Evolutionary conservation across 169 alveolate genomes (phyloP), one percentile per base, ranked within the genome.

Genomic region (Besnoitia besnoiti): DNA sequence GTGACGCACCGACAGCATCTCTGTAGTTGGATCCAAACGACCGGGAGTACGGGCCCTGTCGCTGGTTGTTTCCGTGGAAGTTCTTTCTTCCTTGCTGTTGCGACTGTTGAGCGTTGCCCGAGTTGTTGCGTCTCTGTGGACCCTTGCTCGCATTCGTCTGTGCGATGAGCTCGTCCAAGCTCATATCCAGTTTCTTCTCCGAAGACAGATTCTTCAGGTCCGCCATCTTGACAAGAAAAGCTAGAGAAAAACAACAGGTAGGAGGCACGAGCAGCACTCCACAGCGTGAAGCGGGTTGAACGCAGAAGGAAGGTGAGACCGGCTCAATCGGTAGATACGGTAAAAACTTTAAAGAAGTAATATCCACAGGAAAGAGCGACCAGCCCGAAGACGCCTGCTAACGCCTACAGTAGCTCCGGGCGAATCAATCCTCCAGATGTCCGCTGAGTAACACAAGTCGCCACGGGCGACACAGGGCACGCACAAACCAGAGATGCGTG

Each of bases 151-250:
- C 85, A 16, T 76, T n/a, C 16, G 7, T 47, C 50, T 76, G 85
- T 19, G 85, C 85, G 16, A 76, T 76, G 40, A 76, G 33, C 30
- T 76, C 85, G 50, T 76, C 85, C 50, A 76, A 39, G 51, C 51
- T 35, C 85, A 76, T 76, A 27, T 76, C 85, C 55, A 76, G 49
- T 47, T 76, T 76, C 85, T 76, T 76, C 51, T 76, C 85, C 7
- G 85, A 76, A 27, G 27, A 35, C 27, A 16, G 7, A 37, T 19
- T 76, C 49, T 76, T 76, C 49, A 40, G 3, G 40, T 76, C 85
- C 85, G 85, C 85, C 85, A 76, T 76, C 49, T 16, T 37, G 85
- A 49, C 59, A 49, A 16, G 59, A 49, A 49, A 49, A 16, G 7
- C 59, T 7, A 16, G 59, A 49, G 59, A 49, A 49, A 49, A 49